These are phyloP conservation scores for Morella rubra DNA, from an alignment of 306 rosid species.

Conservation along the genomic window DNA sequence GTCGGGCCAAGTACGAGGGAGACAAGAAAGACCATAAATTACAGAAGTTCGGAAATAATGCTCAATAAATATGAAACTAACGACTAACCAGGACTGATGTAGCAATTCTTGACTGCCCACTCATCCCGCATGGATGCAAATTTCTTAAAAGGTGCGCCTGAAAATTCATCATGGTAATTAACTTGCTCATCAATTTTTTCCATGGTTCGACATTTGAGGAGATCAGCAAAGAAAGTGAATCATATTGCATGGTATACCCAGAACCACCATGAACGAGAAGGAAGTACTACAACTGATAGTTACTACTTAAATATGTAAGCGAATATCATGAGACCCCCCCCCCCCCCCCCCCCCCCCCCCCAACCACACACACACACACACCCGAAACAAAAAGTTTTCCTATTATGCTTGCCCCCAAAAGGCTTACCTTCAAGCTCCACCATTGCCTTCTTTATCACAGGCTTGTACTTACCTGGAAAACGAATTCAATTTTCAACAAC, in stretches of 20 bases:
- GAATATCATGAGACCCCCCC: background rate
- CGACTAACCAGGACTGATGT: slow-evolving; percentile 80
- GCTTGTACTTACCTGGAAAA: slow-evolving; percentile 88
- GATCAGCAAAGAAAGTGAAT: slow-evolving; percentile 14
- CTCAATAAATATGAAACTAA: background rate
- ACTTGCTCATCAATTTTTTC: slow-evolving; percentile 17
- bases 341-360: background rate
- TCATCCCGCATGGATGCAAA: slow-evolving; percentile 79
- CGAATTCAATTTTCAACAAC: slow-evolving; percentile 25
- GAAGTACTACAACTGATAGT: background rate
- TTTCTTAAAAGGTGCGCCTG: slow-evolving; percentile 97
- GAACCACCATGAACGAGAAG: slow-evolving; percentile 1
- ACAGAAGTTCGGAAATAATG: background rate
- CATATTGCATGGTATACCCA: slow-evolving; percentile 1
- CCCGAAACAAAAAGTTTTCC: no score
- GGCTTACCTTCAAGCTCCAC: slow-evolving; percentile 93
- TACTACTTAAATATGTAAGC: background rate
- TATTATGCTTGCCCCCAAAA: background rate
- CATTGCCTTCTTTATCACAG: slow-evolving; percentile 99
- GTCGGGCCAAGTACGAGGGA: background rate
- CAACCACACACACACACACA: no score
- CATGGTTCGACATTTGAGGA: slow-evolving; percentile 14
- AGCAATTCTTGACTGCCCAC: slow-evolving; percentile 90
- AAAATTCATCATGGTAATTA: slow-evolving; percentile 24
- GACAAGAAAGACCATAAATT: background rate